These are phyloP conservation scores for Fonsecaea multimorphosa DNA, from an alignment of 2,329 filamentous ascomycete species.

Conservation along the genomic window DNA sequence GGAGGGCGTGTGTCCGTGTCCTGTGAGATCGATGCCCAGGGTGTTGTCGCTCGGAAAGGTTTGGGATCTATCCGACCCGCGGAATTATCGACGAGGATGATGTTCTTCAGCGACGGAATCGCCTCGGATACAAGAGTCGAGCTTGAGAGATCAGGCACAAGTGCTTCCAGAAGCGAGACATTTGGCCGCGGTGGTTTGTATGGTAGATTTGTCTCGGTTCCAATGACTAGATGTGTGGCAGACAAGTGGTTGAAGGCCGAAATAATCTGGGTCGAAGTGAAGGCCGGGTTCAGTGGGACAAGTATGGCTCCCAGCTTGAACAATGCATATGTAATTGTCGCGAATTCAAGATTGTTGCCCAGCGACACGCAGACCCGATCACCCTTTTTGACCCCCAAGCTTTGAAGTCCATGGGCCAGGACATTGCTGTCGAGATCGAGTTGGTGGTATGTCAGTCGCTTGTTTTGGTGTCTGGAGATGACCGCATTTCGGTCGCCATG, in stretches of 20 bases:
- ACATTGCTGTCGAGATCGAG: constrained; percentile 64
- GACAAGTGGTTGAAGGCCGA: constrained; percentile 78
- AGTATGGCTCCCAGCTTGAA: constrained; percentile 95
- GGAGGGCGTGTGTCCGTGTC: constrained; percentile 48
- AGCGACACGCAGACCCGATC: constrained; percentile 85
- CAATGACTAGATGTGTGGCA: constrained; percentile 77
- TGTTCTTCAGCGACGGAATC: constrained; percentile 71
- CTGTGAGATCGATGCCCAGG: constrained; percentile 55
- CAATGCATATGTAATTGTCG: constrained; percentile 77
- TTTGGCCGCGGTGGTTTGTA: constrained; percentile 67
- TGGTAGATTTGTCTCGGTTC: constrained; percentile 84
- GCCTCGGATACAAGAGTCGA: constrained; percentile 58
- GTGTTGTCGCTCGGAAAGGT: constrained; percentile 51
- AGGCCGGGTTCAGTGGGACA: constrained; percentile 90
- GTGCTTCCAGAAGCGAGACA: constrained; percentile 60
- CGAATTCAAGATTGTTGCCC: constrained; percentile 84
- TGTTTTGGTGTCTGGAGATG: constrained; percentile 66
- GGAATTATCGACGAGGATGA: constrained; percentile 83
- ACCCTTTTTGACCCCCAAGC: constrained; percentile 39
- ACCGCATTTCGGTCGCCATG: constrained; percentile 61
- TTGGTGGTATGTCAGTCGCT: constrained; percentile 71
- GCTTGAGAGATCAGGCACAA: constrained; percentile 57
- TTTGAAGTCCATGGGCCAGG: constrained; percentile 38
- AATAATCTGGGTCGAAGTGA: constrained; percentile 78
- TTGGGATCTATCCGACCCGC: constrained; percentile 57